Conservation (phyloP, 1,284 basidiomycete genomes). For the Neolentinus lepideus region DNA sequence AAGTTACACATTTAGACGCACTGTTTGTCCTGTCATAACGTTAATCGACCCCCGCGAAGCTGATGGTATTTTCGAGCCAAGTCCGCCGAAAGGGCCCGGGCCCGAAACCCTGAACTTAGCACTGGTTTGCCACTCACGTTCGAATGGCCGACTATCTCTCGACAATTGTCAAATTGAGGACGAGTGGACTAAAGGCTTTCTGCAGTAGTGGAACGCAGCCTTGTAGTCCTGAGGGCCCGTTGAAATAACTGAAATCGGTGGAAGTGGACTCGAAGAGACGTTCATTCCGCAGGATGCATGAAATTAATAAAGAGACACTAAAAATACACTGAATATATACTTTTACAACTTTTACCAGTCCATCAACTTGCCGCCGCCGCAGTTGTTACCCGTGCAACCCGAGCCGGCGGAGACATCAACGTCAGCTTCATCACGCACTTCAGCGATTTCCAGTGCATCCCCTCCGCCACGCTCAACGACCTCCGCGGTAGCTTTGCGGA, state of each 20-base stretch:
- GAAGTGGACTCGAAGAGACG: too few species aligned
- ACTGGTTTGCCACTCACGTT: neutral
- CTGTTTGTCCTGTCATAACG: neutral
- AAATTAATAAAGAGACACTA: neutral
- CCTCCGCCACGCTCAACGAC: constrained; percentile 34
- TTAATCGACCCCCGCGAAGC: neutral
- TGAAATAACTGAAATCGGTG: too few species aligned
- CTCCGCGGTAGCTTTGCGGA: constrained; percentile 43
- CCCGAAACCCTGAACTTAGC: neutral
- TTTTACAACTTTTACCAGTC: neutral
- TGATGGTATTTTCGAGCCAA: neutral
- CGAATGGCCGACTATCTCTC: too few species aligned
- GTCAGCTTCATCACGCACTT: neutral
- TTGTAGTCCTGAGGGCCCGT: too few species aligned
- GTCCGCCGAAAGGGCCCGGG: neutral
- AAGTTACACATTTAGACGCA: neutral
- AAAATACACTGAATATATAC: neutral
- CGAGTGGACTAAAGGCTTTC: too few species aligned
- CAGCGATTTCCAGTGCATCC: constrained; percentile 36
- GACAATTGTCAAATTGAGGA: neutral
- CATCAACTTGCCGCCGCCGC: neutral
- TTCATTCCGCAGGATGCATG: neutral
- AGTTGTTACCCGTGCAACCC: neutral
- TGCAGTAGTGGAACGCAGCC: too few species aligned
- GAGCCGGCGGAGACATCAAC: neutral